phyloP scores from a whole-genome alignment of 2,329 filamentous ascomycete genomes.

The Sarocladiaceae sp. region DNA sequence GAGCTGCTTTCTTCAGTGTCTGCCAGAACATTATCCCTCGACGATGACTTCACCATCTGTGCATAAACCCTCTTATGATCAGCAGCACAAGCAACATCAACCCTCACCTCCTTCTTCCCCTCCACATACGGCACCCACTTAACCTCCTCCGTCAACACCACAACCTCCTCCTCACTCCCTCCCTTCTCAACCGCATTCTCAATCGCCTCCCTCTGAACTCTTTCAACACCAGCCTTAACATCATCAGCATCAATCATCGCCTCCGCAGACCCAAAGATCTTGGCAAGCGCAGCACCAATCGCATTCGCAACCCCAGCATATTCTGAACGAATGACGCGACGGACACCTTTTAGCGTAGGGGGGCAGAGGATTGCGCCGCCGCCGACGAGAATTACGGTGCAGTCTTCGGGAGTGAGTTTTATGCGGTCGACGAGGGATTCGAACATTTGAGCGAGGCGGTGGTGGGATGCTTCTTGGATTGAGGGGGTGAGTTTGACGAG shows the following conservation, averaged over 20 bases:
- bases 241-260: constrained; percentile 17
- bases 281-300: constrained; percentile 19
- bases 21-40: not conserved
- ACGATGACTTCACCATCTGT: not conserved
- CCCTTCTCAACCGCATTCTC: constrained; percentile 16
- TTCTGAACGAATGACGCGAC: constrained; percentile 15
- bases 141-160: constrained; percentile 11
- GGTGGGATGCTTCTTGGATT: constrained; percentile 8
- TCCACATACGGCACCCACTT: constrained; percentile 4
- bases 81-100: not conserved
- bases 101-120: not conserved
- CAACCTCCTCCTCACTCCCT: constrained; percentile 13
- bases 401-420: constrained; percentile 16
- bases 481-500: not conserved
- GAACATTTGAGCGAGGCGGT: constrained; percentile 16
- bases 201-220: constrained; percentile 15
- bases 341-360: constrained; percentile 14
- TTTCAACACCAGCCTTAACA: constrained; percentile 11
- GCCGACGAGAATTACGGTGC: constrained; percentile 19
- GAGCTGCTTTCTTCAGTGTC: no score
- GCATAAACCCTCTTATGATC: not conserved
- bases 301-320: constrained; percentile 19
- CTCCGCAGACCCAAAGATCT: constrained; percentile 17
- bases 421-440: constrained; percentile 18
- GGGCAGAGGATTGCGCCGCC: constrained; percentile 17